Conservation (phyloP, 495 filamentous ascomycete genomes). For the Beverwykella pulmonaria region DNA sequence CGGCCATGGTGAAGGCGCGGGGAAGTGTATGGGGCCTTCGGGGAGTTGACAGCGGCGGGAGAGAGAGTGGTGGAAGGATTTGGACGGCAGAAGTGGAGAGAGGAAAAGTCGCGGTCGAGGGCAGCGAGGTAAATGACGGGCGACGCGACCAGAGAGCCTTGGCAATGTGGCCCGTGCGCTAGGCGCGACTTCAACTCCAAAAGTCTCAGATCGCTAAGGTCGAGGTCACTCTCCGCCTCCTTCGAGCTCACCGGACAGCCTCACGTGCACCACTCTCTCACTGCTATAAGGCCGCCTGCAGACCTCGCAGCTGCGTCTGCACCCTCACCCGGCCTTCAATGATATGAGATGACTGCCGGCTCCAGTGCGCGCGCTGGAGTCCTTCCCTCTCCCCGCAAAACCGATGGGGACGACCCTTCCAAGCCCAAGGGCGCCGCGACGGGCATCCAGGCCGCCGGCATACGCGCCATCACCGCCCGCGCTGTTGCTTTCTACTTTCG, state of each 20-base stretch:
- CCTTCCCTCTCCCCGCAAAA: slow-evolving; percentile 10
- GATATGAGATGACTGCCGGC: slow-evolving; percentile 32
- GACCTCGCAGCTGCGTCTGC: background rate
- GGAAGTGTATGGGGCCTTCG: background rate
- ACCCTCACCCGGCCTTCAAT: slow-evolving; percentile 8
- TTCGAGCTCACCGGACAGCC: background rate
- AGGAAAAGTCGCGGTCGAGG: slow-evolving; percentile 8
- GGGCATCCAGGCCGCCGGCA: slow-evolving; percentile 60
- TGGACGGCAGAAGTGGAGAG: background rate
- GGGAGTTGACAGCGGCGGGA: slow-evolving; percentile 7
- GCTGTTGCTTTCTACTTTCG: slow-evolving; percentile 85
- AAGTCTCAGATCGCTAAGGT: background rate
- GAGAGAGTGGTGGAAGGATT: slow-evolving; percentile 7
- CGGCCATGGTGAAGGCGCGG: slow-evolving; percentile 46
- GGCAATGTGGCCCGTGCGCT: background rate
- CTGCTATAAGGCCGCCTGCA: background rate
- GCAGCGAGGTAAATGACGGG: background rate
- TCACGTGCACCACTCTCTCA: background rate
- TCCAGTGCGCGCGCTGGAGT: slow-evolving; percentile 30
- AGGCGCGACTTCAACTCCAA: background rate
- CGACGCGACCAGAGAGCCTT: slow-evolving; percentile 10
- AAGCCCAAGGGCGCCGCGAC: slow-evolving; percentile 19
- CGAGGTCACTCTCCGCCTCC: background rate
- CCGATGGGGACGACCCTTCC: background rate
- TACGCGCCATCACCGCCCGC: slow-evolving; percentile 77